Base-by-base conservation (phyloP, 257 asterid genomes). In the Cruciata laevipes region DNA sequence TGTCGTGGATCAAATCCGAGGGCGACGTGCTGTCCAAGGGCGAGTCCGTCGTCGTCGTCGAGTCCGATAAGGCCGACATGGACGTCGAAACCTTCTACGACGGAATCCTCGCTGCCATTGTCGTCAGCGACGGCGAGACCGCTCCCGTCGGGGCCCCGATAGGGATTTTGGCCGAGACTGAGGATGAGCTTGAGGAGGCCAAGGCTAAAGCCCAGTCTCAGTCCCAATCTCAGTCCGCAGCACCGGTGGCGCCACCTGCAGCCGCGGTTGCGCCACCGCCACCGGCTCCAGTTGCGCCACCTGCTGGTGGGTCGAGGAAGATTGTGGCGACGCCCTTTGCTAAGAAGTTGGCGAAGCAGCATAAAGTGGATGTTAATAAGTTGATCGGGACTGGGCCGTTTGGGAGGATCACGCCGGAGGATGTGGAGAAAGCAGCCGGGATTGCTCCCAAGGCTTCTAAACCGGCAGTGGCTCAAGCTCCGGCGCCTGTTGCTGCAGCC, bases 341-440 rank as follows among this genome's bases (percentile, higher is more conserved):
- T 7, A 91, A 88, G 94, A 88, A 88, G 78, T 66, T 91, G 77
- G 95, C 96, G 51, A 91, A 88, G 79, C 91, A 89, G 74, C 83
- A 83, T 74, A 86, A 80, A 77, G 89, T 93, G 70, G 97, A 93
- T 56, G 35, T 93, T 6, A 75, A 20, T 37, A 85, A 86, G 70
- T 74, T 90, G 62, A 81, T 69, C 20, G 99, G 97, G 24, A 81
- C 95, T 0, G 99, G 99, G 24, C 90, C 96, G 5, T 87, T 81
- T 68, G 99, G 99, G 13, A 80, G 99, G 80, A 77, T 93, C 6
- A 88, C 91, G 37, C 86, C 96, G 0, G 91, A 83, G 77, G 99
- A 93, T 78, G 94, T 93, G 70, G 97, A 90, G 84, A 87, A 87
- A 74, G 96, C 93, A 0, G 95, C 96, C 6, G 96, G 97, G 33